Evolutionary conservation across 139 green algal genomes (phyloP).

Genomic region (Gonium pectorale): DNA sequence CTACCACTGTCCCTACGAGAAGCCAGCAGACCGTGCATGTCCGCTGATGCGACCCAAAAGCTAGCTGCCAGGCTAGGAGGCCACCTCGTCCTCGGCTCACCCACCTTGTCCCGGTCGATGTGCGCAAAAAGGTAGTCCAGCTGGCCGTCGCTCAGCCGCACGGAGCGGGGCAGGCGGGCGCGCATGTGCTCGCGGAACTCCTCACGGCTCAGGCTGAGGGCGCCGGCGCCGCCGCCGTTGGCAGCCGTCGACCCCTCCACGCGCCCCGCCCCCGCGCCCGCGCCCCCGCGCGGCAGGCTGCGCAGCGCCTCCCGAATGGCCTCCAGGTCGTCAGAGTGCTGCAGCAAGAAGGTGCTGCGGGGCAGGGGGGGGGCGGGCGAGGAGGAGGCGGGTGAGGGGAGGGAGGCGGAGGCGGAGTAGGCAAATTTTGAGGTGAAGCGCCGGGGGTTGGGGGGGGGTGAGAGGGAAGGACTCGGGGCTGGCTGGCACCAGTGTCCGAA

Average conservation of each 20-base stretch:
- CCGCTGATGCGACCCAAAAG: no score
- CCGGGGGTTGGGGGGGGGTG: no score
- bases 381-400: not conserved
- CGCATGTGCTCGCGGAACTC: constrained; percentile 6
- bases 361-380: no score
- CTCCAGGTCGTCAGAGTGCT: constrained; percentile 64
- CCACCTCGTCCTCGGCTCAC: not conserved
- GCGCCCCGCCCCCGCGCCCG: no score
- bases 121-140: constrained; percentile 32
- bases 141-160: not conserved
- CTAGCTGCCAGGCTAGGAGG: no score
- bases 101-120: constrained; percentile 29
- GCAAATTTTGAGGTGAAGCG: no score
- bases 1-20: no score
- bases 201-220: not conserved
- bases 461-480: no score
- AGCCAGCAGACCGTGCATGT: no score
- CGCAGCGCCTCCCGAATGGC: constrained; percentile 45
- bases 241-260: not conserved
- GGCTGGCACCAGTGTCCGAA: no score
- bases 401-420: no score
- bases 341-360: constrained; percentile 58
- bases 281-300: not conserved
- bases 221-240: not conserved
- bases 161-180: not conserved